Evolutionary conservation across 305 asterid species (phyloP).

Genomic region (Fraxinus velutina): DNA sequence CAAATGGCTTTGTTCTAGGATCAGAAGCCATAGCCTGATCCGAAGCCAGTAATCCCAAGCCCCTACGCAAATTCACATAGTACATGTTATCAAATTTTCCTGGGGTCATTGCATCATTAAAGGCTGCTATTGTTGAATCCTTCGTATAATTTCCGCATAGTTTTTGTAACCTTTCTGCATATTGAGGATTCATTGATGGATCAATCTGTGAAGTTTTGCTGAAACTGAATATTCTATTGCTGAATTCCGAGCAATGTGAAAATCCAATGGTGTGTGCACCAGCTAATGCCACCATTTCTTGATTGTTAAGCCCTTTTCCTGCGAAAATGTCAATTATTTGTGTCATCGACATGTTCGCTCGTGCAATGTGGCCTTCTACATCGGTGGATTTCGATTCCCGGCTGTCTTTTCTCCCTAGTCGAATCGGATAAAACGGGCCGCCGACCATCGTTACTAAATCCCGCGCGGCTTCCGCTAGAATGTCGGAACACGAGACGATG

Average conservation of each 20-base stretch:
- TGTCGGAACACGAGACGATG: slow-evolving; percentile 72
- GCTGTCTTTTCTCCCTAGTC: slow-evolving; percentile 68
- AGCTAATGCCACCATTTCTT: slow-evolving; percentile 70
- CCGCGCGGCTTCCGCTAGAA: slow-evolving; percentile 68
- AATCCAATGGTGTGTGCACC: slow-evolving; percentile 89
- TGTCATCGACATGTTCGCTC: slow-evolving; percentile 53
- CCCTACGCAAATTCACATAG: slow-evolving; percentile 48
- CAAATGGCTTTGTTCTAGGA: slow-evolving; percentile 61
- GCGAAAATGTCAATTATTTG: slow-evolving; percentile 49
- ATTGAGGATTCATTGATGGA: slow-evolving; percentile 57
- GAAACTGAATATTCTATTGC: slow-evolving; percentile 49
- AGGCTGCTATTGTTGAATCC: slow-evolving; percentile 49
- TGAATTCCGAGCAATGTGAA: slow-evolving; percentile 69
- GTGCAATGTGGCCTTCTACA: slow-evolving; percentile 76
- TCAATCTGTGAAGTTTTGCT: slow-evolving; percentile 36
- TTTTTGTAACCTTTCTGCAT: slow-evolving; percentile 39
- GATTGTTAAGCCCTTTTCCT: slow-evolving; percentile 33
- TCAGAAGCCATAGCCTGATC: slow-evolving; percentile 59
- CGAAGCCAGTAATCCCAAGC: slow-evolving; percentile 55
- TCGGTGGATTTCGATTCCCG: slow-evolving; percentile 36
- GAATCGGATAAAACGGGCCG: slow-evolving; percentile 61
- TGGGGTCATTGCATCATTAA: slow-evolving; percentile 72
- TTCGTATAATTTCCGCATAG: slow-evolving; percentile 47
- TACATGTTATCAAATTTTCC: slow-evolving; percentile 78
- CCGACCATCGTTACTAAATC: slow-evolving; percentile 71